phyloP scores from a whole-genome alignment of 1,139 yeast species.

The Taphrina betulina region DNA sequence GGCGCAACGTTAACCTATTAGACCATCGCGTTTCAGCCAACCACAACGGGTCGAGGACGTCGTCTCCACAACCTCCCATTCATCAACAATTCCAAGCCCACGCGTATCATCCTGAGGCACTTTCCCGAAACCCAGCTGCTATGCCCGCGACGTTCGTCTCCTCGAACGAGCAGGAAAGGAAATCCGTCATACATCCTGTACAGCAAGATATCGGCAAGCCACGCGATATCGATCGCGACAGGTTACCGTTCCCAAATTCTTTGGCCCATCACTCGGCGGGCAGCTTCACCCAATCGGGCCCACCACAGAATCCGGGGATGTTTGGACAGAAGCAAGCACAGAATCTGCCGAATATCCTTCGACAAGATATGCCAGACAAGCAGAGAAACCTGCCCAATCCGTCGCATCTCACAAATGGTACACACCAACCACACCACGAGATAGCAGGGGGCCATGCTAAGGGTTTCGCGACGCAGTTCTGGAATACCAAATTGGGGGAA shows the following conservation, averaged over 20 bases:
- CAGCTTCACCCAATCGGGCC: background rate
- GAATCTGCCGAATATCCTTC: slow-evolving; percentile 16
- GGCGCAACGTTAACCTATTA: background rate
- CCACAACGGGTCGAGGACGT: background rate
- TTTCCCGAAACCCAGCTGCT: background rate
- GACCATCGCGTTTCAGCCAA: slow-evolving; percentile 16
- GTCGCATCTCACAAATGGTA: background rate
- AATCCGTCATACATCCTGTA: background rate
- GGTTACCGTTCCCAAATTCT: background rate
- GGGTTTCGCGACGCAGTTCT: slow-evolving; percentile 2
- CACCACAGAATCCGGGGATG: background rate
- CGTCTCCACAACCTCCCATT: slow-evolving; percentile 1
- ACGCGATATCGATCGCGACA: background rate
- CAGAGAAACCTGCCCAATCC: background rate
- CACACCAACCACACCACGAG: slow-evolving; percentile 5
- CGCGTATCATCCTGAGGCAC: slow-evolving; percentile 1
- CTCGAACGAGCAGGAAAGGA: background rate
- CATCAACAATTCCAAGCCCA: slow-evolving; percentile 1
- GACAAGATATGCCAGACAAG: slow-evolving; percentile 10
- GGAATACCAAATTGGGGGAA: slow-evolving; percentile 2
- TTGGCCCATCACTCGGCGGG: background rate
- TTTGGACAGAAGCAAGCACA: slow-evolving; percentile 20
- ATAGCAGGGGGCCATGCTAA: too few species aligned
- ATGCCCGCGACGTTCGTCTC: background rate
- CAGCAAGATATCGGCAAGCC: background rate